These are phyloP conservation scores for Theobroma grandiflorum DNA, from an alignment of 441 rosid genomes.

Conservation along the genomic window DNA sequence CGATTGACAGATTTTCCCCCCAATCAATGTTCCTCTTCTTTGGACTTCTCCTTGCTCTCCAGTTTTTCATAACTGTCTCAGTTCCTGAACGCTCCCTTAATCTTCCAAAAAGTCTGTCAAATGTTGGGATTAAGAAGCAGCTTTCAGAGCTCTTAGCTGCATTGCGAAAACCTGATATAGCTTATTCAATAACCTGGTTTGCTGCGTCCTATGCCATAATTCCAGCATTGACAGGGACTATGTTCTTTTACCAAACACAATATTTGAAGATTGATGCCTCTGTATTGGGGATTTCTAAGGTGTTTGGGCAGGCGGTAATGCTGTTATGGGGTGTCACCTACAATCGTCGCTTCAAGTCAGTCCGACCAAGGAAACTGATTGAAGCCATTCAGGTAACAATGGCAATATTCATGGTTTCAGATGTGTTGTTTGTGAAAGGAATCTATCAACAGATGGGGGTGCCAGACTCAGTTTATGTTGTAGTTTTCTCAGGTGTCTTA, in stretches of 20 bases:
- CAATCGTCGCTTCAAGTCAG: slow-evolving; percentile 55
- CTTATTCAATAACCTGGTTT: slow-evolving; percentile 73
- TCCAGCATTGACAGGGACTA: slow-evolving; percentile 82
- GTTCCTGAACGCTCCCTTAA: slow-evolving; percentile 66
- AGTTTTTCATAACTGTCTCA: slow-evolving; percentile 63
- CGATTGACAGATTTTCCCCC: slow-evolving; percentile 53
- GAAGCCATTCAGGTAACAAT: slow-evolving; percentile 67
- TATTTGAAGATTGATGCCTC: slow-evolving; percentile 65
- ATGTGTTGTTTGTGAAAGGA: slow-evolving; percentile 71
- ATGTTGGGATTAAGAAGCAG: slow-evolving; percentile 62
- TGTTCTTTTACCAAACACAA: slow-evolving; percentile 92
- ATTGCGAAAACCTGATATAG: slow-evolving; percentile 65
- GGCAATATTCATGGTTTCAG: slow-evolving; percentile 72
- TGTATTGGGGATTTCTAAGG: slow-evolving; percentile 77
- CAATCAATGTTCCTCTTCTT: slow-evolving; percentile 63
- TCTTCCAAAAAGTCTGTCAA: slow-evolving; percentile 62
- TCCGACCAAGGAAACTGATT: slow-evolving; percentile 69
- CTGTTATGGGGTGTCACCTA: slow-evolving; percentile 86
- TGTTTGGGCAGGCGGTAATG: slow-evolving; percentile 80
- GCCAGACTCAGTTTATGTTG: slow-evolving; percentile 64
- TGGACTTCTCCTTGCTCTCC: slow-evolving; percentile 54
- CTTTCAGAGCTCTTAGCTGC: slow-evolving; percentile 63
- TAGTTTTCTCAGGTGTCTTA: slow-evolving; percentile 66
- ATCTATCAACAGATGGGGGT: slow-evolving; percentile 65
- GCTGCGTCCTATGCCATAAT: slow-evolving; percentile 74